phyloP scores from a whole-genome alignment of 1,139 yeast species.

The Candida dubliniensis region DNA sequence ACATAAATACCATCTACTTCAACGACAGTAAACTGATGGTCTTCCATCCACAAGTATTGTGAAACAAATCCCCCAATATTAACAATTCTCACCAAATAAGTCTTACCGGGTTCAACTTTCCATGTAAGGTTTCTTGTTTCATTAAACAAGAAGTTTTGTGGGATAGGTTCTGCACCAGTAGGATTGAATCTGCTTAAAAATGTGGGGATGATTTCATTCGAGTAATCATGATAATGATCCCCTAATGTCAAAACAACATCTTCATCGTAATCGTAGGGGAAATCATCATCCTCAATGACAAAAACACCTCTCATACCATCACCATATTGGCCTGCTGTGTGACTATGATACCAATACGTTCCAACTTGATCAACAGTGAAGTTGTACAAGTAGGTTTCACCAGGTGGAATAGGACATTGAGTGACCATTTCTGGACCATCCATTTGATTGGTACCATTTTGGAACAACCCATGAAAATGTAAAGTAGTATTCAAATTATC shows the following conservation, averaged over 20 bases:
- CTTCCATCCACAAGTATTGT: constrained; percentile 67
- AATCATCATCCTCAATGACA: constrained; percentile 61
- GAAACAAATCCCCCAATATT: constrained; percentile 74
- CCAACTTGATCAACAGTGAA: constrained; percentile 72
- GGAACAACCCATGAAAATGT: constrained; percentile 78
- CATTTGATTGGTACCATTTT: constrained; percentile 59
- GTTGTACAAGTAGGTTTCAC: constrained; percentile 61
- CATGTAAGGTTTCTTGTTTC: constrained; percentile 61
- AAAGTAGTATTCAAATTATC: constrained; percentile 56
- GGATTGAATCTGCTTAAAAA: constrained; percentile 70
- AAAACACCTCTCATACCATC: constrained; percentile 79
- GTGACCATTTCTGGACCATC: constrained; percentile 80
- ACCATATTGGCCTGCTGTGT: constrained; percentile 71
- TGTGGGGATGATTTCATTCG: constrained; percentile 41
- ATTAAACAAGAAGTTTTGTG: constrained; percentile 63
- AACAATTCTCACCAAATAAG: constrained; percentile 61
- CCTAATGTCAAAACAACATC: constrained; percentile 56
- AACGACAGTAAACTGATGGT: constrained; percentile 63
- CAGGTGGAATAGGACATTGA: constrained; percentile 76
- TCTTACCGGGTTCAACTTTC: constrained; percentile 57
- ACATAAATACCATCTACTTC: constrained; percentile 75
- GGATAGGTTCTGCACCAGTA: constrained; percentile 82
- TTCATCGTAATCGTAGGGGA: constrained; percentile 60
- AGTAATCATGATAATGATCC: constrained; percentile 62
- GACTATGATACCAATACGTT: constrained; percentile 84